Conservation (phyloP, 495 filamentous ascomycete genomes). For the Gamarada debralockiae region DNA sequence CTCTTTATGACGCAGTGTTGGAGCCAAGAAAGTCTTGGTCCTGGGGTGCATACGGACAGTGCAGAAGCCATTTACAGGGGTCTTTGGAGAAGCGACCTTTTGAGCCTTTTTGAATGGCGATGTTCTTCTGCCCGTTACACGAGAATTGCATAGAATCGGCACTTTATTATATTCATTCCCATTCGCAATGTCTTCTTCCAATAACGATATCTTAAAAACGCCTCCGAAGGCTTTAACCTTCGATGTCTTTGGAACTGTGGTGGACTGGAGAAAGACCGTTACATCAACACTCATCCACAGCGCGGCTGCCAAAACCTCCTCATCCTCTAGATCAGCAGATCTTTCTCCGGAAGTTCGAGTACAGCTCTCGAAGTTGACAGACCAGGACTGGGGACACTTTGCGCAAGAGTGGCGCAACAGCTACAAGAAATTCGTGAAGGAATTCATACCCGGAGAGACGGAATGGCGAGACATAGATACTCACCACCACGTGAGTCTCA, state of each 20-base stretch:
- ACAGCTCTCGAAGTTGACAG: constrained; percentile 45
- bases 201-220: constrained; percentile 10
- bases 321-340: constrained; percentile 27
- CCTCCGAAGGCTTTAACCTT: constrained; percentile 45
- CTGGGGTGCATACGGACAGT: too few species aligned
- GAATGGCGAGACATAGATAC: constrained; percentile 57
- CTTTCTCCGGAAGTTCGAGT: constrained; percentile 42
- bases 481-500: constrained; percentile 61
- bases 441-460: constrained; percentile 44
- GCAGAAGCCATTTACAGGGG: too few species aligned
- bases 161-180: too few species aligned
- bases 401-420: constrained; percentile 64
- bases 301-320: constrained; percentile 35
- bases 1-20: too few species aligned
- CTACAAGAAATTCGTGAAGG: constrained; percentile 56
- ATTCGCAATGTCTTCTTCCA: neutral
- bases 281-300: constrained; percentile 48
- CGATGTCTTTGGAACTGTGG: constrained; percentile 72
- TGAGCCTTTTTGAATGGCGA: too few species aligned
- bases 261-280: constrained; percentile 66
- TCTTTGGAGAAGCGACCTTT: too few species aligned
- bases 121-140: too few species aligned
- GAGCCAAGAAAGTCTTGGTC: too few species aligned
- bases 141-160: too few species aligned
- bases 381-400: constrained; percentile 55